These are phyloP conservation scores for Cercospora zeina DNA, from an alignment of 2,329 filamentous ascomycete genomes.

Conservation along the genomic window DNA sequence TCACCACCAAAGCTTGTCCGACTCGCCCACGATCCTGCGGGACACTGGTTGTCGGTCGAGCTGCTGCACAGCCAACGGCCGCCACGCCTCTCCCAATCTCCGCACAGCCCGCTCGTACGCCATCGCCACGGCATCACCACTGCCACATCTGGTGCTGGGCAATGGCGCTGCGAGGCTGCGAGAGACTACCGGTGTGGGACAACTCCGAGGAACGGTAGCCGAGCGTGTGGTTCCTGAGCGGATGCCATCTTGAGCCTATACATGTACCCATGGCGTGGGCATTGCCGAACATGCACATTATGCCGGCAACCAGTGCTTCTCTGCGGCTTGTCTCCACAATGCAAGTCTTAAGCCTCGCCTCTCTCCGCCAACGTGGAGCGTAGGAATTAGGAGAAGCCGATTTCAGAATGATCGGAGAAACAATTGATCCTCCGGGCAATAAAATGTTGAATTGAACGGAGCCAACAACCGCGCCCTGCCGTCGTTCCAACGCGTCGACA, in stretches of 20 bases:
- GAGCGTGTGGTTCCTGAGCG: background rate
- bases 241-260: background rate
- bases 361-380: background rate
- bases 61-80: background rate
- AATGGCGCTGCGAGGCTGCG: background rate
- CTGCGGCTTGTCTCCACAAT: background rate
- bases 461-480: background rate
- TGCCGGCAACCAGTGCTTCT: background rate
- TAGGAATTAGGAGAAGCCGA: too few relatives aligned
- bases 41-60: slow-evolving; percentile 1
- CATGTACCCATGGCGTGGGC: background rate
- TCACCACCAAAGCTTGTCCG: slow-evolving; percentile 5
- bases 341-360: background rate
- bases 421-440: too few relatives aligned
- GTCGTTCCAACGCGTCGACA: background rate
- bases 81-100: background rate
- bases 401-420: too few relatives aligned
- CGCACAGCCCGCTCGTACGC: background rate
- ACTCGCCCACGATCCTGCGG: slow-evolving; percentile 3
- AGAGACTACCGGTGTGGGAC: background rate
- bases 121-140: background rate
- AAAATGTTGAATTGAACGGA: background rate
- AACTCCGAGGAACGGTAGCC: background rate
- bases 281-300: background rate
- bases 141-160: background rate